Evolutionary conservation across 768 basidiomycete species (phyloP).

Genomic region (Suillus hirtellus): DNA sequence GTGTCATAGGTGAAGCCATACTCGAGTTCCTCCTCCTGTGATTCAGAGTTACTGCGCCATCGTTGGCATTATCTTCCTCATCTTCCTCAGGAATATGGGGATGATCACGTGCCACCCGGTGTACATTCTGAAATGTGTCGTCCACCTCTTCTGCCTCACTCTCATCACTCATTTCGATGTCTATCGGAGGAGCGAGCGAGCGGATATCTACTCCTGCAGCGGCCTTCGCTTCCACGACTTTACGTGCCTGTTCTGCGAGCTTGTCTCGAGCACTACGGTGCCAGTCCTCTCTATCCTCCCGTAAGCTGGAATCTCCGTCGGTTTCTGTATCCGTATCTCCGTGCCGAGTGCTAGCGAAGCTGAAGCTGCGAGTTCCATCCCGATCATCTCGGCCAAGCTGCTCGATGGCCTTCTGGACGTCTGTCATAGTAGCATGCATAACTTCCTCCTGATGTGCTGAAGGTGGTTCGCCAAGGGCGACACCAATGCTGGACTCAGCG

Average conservation of each 20-base stretch:
- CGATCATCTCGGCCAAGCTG: slow-evolving; percentile 66
- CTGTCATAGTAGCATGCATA: slow-evolving; percentile 87
- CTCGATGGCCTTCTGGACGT: slow-evolving; percentile 89
- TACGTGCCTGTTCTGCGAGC: slow-evolving; percentile 68
- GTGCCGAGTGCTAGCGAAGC: slow-evolving; percentile 69
- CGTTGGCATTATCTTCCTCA: slow-evolving; percentile 48
- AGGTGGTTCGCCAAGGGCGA: slow-evolving; percentile 27
- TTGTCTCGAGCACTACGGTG: slow-evolving; percentile 64
- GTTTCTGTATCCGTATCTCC: slow-evolving; percentile 50
- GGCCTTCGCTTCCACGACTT: slow-evolving; percentile 49
- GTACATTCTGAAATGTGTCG: slow-evolving; percentile 37
- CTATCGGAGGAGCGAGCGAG: slow-evolving; percentile 59
- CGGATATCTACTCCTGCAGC: slow-evolving; percentile 47
- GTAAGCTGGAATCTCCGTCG: slow-evolving; percentile 53
- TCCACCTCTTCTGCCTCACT: slow-evolving; percentile 70
- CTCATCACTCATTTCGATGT: slow-evolving; percentile 77
- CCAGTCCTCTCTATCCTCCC: slow-evolving; percentile 53
- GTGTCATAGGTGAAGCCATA: slow-evolving; percentile 37
- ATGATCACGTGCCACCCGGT: slow-evolving; percentile 44
- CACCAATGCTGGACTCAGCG: slow-evolving; percentile 26
- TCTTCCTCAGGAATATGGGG: slow-evolving; percentile 73
- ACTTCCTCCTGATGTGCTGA: slow-evolving; percentile 45
- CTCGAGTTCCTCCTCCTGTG: slow-evolving; percentile 24
- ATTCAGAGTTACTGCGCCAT: slow-evolving; percentile 25
- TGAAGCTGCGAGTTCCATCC: slow-evolving; percentile 67